A percentile compares a stretch with the other conserved stretches of the same genome.
These are phyloP conservation scores for Teunomyces stri DNA, from an alignment of 805 yeast genomes.

Conservation along the genomic window DNA sequence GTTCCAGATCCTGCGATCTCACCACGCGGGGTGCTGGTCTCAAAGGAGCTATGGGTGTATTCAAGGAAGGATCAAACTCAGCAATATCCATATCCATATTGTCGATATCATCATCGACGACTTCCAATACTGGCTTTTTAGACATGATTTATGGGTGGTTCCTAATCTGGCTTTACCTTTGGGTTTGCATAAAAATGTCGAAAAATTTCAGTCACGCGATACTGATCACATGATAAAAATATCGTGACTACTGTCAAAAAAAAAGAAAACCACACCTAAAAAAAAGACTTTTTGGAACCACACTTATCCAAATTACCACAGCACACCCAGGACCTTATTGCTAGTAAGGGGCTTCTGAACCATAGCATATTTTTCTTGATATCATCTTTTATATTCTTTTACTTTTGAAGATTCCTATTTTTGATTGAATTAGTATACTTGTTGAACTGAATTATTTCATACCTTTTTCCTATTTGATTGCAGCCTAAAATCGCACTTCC, in stretches of 20 bases:
- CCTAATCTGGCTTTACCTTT: not conserved
- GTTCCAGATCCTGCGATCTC: conserved; percentile 54
- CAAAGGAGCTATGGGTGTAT: conserved; percentile 68
- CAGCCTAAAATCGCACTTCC: conserved; percentile 1
- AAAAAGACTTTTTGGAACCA: not conserved
- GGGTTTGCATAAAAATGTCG: not conserved
- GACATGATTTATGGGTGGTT: conserved; percentile 15
- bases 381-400: not conserved
- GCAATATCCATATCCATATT: conserved; percentile 92
- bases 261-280: not conserved
- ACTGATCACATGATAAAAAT: not conserved
- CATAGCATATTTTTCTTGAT: not conserved
- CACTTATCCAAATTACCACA: not conserved
- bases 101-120: conserved; percentile 83
- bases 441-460: too few species aligned
- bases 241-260: not conserved
- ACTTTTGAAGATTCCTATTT: not conserved
- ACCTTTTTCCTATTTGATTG: not conserved
- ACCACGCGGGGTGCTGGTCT: conserved; percentile 57
- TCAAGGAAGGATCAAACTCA: conserved; percentile 71
- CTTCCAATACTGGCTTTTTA: conserved; percentile 68
- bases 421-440: not conserved
- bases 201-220: conserved; percentile 1
- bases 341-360: not conserved
- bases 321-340: not conserved